Percentiles rank a stretch among this genome's conserved stretches.
phyloP scores from a whole-genome alignment of 2,329 filamentous ascomycete genomes.

The Pyrenophora teres region DNA sequence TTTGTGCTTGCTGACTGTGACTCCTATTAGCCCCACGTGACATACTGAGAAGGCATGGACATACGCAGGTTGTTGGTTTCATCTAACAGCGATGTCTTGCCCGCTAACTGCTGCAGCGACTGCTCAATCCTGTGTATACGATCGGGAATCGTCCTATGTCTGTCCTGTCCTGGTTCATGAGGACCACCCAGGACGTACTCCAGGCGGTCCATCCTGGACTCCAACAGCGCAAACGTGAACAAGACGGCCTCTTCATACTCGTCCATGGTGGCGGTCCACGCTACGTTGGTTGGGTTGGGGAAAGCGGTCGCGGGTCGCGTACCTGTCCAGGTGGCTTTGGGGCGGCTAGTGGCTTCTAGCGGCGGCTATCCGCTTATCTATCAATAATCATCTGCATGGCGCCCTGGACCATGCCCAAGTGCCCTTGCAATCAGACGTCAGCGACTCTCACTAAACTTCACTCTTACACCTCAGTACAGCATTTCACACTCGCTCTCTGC shows the following conservation, averaged over 20 bases:
- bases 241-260: constrained; percentile 48
- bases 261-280: constrained; percentile 34
- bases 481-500: neutral
- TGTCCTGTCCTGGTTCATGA: constrained; percentile 24
- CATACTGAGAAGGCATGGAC: neutral
- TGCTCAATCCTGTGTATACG: constrained; percentile 47
- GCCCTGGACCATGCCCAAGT: neutral
- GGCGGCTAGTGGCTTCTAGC: constrained; percentile 20
- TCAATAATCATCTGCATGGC: constrained; percentile 6
- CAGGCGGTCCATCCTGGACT: constrained; percentile 52
- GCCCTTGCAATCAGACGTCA: constrained; percentile 14
- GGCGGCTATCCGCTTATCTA: constrained; percentile 13
- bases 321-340: constrained; percentile 8
- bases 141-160: constrained; percentile 36
- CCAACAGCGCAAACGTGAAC: constrained; percentile 51
- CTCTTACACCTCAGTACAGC: constrained; percentile 1
- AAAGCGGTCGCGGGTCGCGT: constrained; percentile 25
- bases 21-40: constrained; percentile 20
- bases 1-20: constrained; percentile 47
- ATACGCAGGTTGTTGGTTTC: constrained; percentile 49
- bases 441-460: constrained; percentile 9
- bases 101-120: constrained; percentile 46
- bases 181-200: constrained; percentile 51
- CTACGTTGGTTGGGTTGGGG: constrained; percentile 10
- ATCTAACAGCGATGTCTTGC: constrained; percentile 46